Evolutionary conservation across 2,329 filamentous ascomycete genomes (phyloP).

Genomic region (Thyridium curvatum): DNA sequence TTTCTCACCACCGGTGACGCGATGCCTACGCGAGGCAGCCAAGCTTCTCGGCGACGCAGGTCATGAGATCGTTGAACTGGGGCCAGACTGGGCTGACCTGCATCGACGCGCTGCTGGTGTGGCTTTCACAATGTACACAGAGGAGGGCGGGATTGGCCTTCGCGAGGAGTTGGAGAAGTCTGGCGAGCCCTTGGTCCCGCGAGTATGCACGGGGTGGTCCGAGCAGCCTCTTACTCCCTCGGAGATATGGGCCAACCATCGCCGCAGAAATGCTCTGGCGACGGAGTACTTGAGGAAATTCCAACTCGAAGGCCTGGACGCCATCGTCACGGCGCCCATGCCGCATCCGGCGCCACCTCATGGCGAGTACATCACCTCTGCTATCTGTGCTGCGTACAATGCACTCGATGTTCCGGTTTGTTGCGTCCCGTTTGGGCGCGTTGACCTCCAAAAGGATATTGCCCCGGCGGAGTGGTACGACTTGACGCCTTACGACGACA

Average conservation of each 20-base stretch:
- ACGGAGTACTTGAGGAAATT: neutral
- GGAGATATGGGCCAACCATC: slow-evolving; percentile 2
- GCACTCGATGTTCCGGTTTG: slow-evolving; percentile 14
- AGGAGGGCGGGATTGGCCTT: slow-evolving; percentile 2
- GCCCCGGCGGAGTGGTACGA: slow-evolving; percentile 12
- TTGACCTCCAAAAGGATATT: slow-evolving; percentile 14
- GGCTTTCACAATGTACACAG: slow-evolving; percentile 2
- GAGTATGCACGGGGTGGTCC: too few relatives aligned
- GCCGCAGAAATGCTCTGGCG: too few relatives aligned
- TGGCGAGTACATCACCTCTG: slow-evolving; percentile 1
- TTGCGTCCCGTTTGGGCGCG: slow-evolving; percentile 15
- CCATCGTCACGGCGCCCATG: slow-evolving; percentile 1
- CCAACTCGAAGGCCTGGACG: slow-evolving; percentile 1
- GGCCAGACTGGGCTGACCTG: neutral
- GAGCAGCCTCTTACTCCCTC: neutral
- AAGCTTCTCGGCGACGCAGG: neutral
- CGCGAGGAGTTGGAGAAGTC: neutral
- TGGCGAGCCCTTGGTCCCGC: slow-evolving; percentile 1
- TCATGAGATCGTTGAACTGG: neutral
- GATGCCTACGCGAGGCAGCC: neutral
- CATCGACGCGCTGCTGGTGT: slow-evolving; percentile 1
- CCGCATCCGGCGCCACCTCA: slow-evolving; percentile 4
- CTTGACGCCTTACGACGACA: neutral
- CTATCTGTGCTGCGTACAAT: slow-evolving; percentile 1
- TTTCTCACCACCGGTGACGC: neutral